These are phyloP conservation scores for Leucocoprinus leucothites DNA, from an alignment of 768 basidiomycete genomes.

Conservation along the genomic window DNA sequence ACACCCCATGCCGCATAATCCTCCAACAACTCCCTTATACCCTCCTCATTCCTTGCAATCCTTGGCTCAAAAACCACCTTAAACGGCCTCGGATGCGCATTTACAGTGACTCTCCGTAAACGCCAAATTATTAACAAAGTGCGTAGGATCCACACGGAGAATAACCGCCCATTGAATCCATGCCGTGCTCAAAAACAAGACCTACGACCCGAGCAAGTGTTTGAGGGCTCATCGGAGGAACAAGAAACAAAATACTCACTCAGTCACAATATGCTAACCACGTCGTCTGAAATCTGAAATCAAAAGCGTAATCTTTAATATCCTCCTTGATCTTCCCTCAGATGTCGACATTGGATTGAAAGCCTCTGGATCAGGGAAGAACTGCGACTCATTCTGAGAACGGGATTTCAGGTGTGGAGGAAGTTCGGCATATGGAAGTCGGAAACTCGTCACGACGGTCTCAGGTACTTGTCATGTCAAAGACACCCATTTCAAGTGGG, in stretches of 20 bases:
- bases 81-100: constrained; percentile 64
- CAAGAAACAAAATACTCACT: constrained; percentile 21
- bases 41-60: constrained; percentile 25
- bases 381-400: constrained; percentile 52
- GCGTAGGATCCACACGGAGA: constrained; percentile 44
- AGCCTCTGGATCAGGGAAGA: constrained; percentile 55
- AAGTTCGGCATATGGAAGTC: too few species aligned
- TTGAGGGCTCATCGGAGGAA: too few species aligned
- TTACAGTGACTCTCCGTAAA: constrained; percentile 65
- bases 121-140: constrained; percentile 56
- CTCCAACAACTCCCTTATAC: constrained; percentile 36
- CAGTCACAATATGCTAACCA: constrained; percentile 58
- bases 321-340: constrained; percentile 49
- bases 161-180: constrained; percentile 65
- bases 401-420: too few species aligned
- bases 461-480: too few species aligned
- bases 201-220: constrained; percentile 24
- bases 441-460: too few species aligned
- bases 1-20: constrained; percentile 34
- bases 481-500: too few species aligned
- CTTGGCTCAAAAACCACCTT: constrained; percentile 54
- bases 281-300: constrained; percentile 55
- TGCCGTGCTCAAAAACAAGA: constrained; percentile 67
- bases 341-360: constrained; percentile 54
- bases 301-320: constrained; percentile 50